These are phyloP conservation scores for Penstemon newberryi DNA, from an alignment of 257 asterid genomes.

Conservation along the genomic window DNA sequence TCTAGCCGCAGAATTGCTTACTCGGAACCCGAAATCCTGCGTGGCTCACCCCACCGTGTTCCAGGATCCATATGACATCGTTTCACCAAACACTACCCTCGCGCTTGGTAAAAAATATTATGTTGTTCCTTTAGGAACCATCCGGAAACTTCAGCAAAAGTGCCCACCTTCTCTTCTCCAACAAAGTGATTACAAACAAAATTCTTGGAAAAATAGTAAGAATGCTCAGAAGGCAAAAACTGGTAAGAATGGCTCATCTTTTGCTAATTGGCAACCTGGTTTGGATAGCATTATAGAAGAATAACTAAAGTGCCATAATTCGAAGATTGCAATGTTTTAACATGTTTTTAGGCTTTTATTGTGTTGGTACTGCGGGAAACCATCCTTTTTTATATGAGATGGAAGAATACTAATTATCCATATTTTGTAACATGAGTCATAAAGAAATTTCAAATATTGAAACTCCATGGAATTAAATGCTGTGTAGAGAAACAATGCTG, in stretches of 20 bases:
- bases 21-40: no score
- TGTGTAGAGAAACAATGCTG: neutral
- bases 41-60: no score
- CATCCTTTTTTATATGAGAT: neutral
- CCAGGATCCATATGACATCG: no score
- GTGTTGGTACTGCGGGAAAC: neutral
- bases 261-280: conserved; percentile 44
- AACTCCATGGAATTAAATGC: neutral
- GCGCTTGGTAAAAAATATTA: no score
- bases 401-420: neutral
- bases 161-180: no score
- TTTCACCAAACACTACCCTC: no score
- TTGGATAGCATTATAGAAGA: conserved; percentile 33
- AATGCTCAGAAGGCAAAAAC: no score
- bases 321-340: neutral
- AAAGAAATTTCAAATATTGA: neutral
- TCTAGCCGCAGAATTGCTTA: no score
- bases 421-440: neutral
- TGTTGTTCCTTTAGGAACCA: no score
- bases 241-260: conserved; percentile 12
- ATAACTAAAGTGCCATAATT: neutral
- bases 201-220: no score
- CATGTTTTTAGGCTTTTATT: neutral
- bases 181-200: no score
- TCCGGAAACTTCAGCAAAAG: no score